These are phyloP conservation scores for Pseudocercospora fuligena DNA, from an alignment of 2,329 filamentous ascomycete genomes.

Conservation along the genomic window DNA sequence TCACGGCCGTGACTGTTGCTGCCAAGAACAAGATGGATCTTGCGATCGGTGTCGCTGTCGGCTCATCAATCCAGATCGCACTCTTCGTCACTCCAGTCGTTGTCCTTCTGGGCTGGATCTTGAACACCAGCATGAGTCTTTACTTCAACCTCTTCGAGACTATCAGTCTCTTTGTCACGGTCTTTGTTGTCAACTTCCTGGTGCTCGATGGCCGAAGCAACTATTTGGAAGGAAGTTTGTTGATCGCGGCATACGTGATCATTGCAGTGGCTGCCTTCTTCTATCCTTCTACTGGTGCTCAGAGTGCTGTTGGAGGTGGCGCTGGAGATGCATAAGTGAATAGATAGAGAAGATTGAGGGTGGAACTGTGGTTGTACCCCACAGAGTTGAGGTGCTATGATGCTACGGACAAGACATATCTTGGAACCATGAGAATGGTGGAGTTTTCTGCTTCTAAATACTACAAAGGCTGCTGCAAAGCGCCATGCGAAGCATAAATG, in stretches of 20 bases:
- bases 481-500: background rate
- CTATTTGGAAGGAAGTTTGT: slow-evolving; percentile 76
- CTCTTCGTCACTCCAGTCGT: slow-evolving; percentile 78
- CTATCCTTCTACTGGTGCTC: slow-evolving; percentile 50
- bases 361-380: background rate
- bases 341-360: background rate
- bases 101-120: slow-evolving; percentile 78
- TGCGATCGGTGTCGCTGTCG: slow-evolving; percentile 78
- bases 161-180: slow-evolving; percentile 78
- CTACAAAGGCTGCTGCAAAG: background rate
- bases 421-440: background rate
- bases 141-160: slow-evolving; percentile 68
- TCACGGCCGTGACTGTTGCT: slow-evolving; percentile 78
- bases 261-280: slow-evolving; percentile 66
- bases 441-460: background rate
- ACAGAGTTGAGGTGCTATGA: no score
- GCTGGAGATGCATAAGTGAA: slow-evolving; percentile 7
- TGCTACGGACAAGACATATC: background rate
- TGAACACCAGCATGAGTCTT: slow-evolving; percentile 71
- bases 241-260: slow-evolving; percentile 79
- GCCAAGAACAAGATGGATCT: slow-evolving; percentile 86
- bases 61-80: slow-evolving; percentile 79
- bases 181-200: slow-evolving; percentile 83
- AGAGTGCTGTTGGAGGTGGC: slow-evolving; percentile 50
- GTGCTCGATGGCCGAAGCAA: slow-evolving; percentile 83